A percentile compares a stretch with the other conserved stretches of the same genome.
Evolutionary conservation across 768 basidiomycete species (phyloP).

Genomic region (Calocybe cyanea): DNA sequence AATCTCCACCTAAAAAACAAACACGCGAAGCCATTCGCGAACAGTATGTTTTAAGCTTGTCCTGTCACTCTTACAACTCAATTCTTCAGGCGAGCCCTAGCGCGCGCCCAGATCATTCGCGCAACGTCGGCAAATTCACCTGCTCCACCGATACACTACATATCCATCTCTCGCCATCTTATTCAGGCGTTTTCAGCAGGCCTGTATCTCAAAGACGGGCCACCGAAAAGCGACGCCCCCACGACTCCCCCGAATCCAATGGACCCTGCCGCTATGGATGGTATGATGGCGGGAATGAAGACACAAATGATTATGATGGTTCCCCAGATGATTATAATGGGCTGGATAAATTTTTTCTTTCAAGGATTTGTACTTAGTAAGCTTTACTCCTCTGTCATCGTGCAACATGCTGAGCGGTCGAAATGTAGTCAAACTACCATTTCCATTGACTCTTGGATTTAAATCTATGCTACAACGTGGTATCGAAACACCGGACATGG

Average conservation of each 20-base stretch:
- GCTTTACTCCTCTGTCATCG: constrained; percentile 29
- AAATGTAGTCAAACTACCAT: constrained; percentile 86
- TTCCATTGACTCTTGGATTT: constrained; percentile 94
- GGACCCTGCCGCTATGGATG: constrained; percentile 93
- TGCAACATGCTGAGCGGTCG: background rate
- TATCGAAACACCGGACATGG: constrained; percentile 93
- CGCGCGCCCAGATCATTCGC: constrained; percentile 81
- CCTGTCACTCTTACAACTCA: constrained; percentile 5
- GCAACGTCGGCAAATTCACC: constrained; percentile 79
- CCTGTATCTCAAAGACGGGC: constrained; percentile 82
- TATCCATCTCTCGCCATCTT: constrained; percentile 70
- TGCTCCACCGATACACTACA: constrained; percentile 69
- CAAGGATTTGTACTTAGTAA: constrained; percentile 96
- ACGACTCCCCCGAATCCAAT: constrained; percentile 74
- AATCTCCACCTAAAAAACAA: constrained; percentile 78
- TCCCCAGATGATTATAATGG: constrained; percentile 98
- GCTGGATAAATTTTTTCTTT: constrained; percentile 99
- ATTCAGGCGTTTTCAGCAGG: constrained; percentile 70
- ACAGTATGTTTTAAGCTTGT: constrained; percentile 61
- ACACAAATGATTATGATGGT: constrained; percentile 99
- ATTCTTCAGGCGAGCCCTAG: constrained; percentile 60
- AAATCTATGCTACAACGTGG: constrained; percentile 97
- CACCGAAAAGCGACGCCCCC: constrained; percentile 60
- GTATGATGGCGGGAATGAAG: constrained; percentile 99
- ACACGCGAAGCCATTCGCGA: constrained; percentile 79